Conservation (phyloP, 1,139 yeast genomes). For the Debaryomyces singareniensis region DNA sequence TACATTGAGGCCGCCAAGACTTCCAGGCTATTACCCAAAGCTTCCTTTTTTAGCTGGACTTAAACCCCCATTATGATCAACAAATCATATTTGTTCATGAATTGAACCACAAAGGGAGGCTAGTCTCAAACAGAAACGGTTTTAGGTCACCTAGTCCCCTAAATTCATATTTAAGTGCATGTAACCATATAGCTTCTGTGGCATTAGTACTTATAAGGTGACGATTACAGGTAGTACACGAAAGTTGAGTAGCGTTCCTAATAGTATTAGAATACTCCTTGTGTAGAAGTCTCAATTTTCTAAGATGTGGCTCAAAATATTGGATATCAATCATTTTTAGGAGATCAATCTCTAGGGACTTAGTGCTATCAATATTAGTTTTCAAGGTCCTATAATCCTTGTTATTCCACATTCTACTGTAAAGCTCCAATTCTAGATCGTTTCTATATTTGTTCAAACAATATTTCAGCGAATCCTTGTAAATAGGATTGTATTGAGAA, state of each 20-base stretch:
- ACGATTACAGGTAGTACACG: constrained; percentile 44
- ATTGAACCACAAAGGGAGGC: constrained; percentile 37
- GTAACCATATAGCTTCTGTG: constrained; percentile 46
- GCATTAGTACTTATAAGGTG: constrained; percentile 25
- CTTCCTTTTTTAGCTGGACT: constrained; percentile 15
- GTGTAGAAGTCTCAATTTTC: constrained; percentile 7
- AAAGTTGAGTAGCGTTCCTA: constrained; percentile 10
- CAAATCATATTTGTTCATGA: constrained; percentile 10
- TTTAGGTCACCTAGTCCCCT: constrained; percentile 10
- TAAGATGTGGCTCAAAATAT: constrained; percentile 6
- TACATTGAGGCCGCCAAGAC: constrained; percentile 50
- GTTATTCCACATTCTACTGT: constrained; percentile 14
- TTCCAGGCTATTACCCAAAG: constrained; percentile 44
- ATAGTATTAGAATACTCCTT: constrained; percentile 10
- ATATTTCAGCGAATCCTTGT: constrained; percentile 7
- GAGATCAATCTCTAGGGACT: constrained; percentile 11
- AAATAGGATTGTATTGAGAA: constrained; percentile 40
- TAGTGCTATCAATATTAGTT: constrained; percentile 7
- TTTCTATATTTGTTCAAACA: constrained; percentile 15
- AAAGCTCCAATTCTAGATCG: constrained; percentile 23
- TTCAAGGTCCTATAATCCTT: constrained; percentile 4
- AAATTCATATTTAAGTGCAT: constrained; percentile 45
- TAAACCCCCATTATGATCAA: constrained; percentile 2
- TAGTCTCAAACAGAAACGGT: constrained; percentile 23
- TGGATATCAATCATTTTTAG: constrained; percentile 11